Percentiles rank a stretch among this genome's conserved stretches.
phyloP scores from a whole-genome alignment of 495 filamentous ascomycete genomes.

The Penicillium arizonense region DNA sequence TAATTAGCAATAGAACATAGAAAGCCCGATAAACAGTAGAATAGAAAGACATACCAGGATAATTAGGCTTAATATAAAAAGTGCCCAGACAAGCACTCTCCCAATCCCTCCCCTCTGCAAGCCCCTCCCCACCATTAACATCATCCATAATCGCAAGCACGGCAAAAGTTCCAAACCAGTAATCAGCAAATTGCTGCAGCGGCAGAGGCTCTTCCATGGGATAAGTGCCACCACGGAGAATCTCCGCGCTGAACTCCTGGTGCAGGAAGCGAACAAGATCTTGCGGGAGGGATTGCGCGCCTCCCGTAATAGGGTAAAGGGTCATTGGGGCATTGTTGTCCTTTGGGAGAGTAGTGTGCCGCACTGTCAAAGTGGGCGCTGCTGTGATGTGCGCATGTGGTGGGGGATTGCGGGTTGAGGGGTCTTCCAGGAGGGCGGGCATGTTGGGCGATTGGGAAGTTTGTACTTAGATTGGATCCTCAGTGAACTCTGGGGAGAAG shows the following conservation, averaged over 20 bases:
- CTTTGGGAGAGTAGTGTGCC: constrained; percentile 70
- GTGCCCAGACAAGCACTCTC: constrained; percentile 80
- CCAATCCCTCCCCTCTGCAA: constrained; percentile 67
- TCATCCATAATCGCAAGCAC: constrained; percentile 81
- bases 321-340: constrained; percentile 78
- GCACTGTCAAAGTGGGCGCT: constrained; percentile 63
- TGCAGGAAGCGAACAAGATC: constrained; percentile 64
- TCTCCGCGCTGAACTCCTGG: constrained; percentile 83
- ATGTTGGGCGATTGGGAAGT: constrained; percentile 21
- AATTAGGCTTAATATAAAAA: constrained; percentile 98
- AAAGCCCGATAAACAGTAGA: constrained; percentile 28
- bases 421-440: constrained; percentile 75
- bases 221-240: constrained; percentile 89
- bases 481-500: background rate
- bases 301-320: constrained; percentile 68
- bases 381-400: constrained; percentile 51
- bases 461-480: background rate
- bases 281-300: constrained; percentile 59
- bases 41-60: constrained; percentile 69
- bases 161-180: constrained; percentile 95
- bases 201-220: constrained; percentile 79
- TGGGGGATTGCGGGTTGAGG: constrained; percentile 51
- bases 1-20: constrained; percentile 5
- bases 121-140: constrained; percentile 16
- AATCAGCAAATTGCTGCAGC: constrained; percentile 70